Evolutionary conservation across 148 eudicot species (phyloP).

Genomic region (Rhododendron vialii): DNA sequence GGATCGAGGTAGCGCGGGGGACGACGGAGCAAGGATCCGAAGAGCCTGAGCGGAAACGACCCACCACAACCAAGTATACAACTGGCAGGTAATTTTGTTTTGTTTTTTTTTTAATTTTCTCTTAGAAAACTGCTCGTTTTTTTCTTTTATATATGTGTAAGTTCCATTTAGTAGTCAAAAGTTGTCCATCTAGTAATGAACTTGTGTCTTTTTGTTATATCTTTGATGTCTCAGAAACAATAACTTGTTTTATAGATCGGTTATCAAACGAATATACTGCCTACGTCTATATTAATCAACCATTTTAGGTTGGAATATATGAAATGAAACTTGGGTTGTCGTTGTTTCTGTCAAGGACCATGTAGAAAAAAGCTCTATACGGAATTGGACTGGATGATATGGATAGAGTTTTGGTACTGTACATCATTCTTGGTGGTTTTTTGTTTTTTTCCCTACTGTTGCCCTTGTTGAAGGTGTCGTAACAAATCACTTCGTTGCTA

Average conservation of each 20-base stretch:
- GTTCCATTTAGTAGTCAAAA: background rate
- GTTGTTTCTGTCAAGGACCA: conserved; percentile 45
- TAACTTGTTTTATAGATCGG: conserved; percentile 55
- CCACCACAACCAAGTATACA: no score
- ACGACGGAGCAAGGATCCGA: no score
- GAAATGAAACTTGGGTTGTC: conserved; percentile 87
- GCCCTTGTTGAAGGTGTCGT: background rate
- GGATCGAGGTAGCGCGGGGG: no score
- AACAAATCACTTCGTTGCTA: background rate
- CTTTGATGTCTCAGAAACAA: conserved; percentile 49
- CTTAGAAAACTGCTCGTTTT: no score
- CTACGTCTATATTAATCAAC: conserved; percentile 70
- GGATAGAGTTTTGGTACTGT: conserved; percentile 49
- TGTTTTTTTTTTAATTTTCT: no score
- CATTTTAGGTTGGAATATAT: conserved; percentile 78
- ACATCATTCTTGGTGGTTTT: background rate
- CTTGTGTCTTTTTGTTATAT: background rate
- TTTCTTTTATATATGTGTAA: background rate
- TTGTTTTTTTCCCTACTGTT: no score
- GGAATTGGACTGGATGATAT: conserved; percentile 35
- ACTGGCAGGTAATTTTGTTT: no score
- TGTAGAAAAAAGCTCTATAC: conserved; percentile 39
- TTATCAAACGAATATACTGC: conserved; percentile 62
- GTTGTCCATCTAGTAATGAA: background rate
- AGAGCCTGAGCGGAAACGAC: no score